Conservation (phyloP, 2,329 filamentous ascomycete species). For the Clonostachys byssicola region DNA sequence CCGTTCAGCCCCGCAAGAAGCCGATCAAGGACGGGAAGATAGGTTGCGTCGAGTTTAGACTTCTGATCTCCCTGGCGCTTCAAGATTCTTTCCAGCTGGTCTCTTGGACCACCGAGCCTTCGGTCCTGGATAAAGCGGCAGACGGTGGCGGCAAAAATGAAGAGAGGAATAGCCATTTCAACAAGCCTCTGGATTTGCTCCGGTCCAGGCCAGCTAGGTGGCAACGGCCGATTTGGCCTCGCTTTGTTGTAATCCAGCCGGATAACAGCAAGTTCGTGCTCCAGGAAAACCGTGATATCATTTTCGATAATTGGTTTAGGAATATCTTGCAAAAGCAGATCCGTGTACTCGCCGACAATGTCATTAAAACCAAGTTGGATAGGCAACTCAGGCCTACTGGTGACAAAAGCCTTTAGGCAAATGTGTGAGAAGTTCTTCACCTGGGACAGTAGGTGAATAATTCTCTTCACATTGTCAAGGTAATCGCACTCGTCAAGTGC, state of each 20-base stretch:
- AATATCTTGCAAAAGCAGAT: conserved; percentile 26
- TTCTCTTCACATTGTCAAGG: background rate
- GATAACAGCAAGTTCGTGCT: conserved; percentile 18
- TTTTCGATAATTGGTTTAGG: conserved; percentile 15
- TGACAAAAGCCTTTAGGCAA: background rate
- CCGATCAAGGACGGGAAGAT: conserved; percentile 3
- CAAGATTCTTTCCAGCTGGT: background rate
- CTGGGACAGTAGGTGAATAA: background rate
- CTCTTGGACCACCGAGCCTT: conserved; percentile 6
- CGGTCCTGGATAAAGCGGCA: conserved; percentile 7
- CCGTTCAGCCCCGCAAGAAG: background rate
- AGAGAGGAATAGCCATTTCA: conserved; percentile 18
- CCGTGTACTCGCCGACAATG: conserved; percentile 18
- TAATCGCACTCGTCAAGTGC: conserved; percentile 1
- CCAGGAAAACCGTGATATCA: conserved; percentile 26
- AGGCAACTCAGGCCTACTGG: conserved; percentile 13
- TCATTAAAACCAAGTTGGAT: conserved; percentile 24
- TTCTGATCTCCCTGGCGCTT: background rate
- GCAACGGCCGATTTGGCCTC: background rate
- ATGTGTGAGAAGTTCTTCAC: background rate
- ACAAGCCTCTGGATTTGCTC: conserved; percentile 7
- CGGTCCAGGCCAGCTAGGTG: conserved; percentile 3
- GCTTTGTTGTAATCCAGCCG: conserved; percentile 11
- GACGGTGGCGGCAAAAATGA: conserved; percentile 22
- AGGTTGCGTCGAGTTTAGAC: conserved; percentile 3